Evolutionary conservation across 805 yeast genomes (phyloP).

Genomic region (Komagataella kurtzmanii): DNA sequence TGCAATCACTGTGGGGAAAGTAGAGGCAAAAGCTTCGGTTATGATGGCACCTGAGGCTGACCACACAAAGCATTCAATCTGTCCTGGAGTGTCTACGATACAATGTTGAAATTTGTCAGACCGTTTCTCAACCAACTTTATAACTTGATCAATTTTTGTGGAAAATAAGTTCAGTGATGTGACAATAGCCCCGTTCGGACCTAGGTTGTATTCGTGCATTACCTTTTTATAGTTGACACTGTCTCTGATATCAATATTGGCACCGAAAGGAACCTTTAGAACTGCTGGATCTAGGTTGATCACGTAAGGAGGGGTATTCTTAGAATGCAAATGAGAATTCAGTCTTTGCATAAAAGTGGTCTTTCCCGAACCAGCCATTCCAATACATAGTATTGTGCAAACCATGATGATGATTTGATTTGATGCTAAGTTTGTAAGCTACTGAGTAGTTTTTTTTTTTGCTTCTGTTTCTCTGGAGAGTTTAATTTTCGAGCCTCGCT

Average conservation of each 20-base stretch:
- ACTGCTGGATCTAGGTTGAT: slow-evolving; percentile 96
- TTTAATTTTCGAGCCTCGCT: not conserved
- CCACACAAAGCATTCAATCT: slow-evolving; percentile 97
- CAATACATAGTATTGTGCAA: slow-evolving; percentile 25
- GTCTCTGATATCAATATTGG: slow-evolving; percentile 92
- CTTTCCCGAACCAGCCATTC: slow-evolving; percentile 69
- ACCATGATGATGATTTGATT: slow-evolving; percentile 7
- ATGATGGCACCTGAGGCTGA: slow-evolving; percentile 94
- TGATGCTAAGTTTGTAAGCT: not conserved
- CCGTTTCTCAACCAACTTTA: slow-evolving; percentile 72
- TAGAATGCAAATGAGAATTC: slow-evolving; percentile 74
- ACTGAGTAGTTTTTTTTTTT: not conserved
- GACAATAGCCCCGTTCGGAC: slow-evolving; percentile 98
- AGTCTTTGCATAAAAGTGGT: slow-evolving; percentile 95
- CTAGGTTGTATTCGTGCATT: slow-evolving; percentile 88
- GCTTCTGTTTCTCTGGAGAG: not conserved
- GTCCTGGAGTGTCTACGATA: slow-evolving; percentile 96
- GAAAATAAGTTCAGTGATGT: slow-evolving; percentile 86
- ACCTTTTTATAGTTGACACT: slow-evolving; percentile 92
- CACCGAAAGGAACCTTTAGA: slow-evolving; percentile 80
- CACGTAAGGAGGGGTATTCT: slow-evolving; percentile 73
- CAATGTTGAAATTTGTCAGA: slow-evolving; percentile 47
- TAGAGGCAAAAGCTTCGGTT: slow-evolving; percentile 91
- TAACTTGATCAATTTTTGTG: slow-evolving; percentile 93
- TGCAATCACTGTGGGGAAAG: slow-evolving; percentile 92